Evolutionary conservation across 345 rosid genomes (phyloP).

Genomic region (Hibiscus trionum): DNA sequence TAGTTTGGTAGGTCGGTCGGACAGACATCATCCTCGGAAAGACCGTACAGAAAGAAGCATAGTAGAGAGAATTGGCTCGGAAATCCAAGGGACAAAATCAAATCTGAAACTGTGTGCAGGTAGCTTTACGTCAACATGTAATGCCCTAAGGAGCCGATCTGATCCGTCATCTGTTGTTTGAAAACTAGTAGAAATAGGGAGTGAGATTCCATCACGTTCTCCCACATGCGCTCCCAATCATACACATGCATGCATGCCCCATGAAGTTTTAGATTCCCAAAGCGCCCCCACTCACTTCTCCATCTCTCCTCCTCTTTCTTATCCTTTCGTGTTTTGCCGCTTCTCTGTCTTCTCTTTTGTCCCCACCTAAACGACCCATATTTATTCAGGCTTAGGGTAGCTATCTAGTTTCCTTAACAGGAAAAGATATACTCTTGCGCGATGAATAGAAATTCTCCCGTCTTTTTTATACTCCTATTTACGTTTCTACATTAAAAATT

Average conservation of each 20-base stretch:
- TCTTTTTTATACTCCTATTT: too few relatives aligned
- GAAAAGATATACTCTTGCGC: too few relatives aligned
- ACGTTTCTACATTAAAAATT: too few relatives aligned
- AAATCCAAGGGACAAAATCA: conserved; percentile 27
- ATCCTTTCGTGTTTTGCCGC: too few relatives aligned
- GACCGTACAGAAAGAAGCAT: background rate
- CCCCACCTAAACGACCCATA: background rate
- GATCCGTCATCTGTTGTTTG: background rate
- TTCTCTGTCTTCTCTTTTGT: background rate
- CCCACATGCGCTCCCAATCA: conserved; percentile 27
- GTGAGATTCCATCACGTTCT: conserved; percentile 38
- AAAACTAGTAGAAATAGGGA: conserved; percentile 2
- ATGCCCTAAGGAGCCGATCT: background rate
- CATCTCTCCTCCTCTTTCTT: too few relatives aligned
- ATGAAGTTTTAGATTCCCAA: conserved; percentile 11
- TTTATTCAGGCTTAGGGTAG: background rate
- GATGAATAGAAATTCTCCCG: too few relatives aligned
- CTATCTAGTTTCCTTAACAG: conserved; percentile 14
- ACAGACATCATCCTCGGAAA: background rate
- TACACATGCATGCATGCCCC: background rate
- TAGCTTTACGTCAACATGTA: background rate
- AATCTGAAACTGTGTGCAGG: background rate
- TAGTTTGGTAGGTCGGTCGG: conserved; percentile 23
- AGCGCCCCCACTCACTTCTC: background rate
- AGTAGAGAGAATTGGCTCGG: conserved; percentile 20